Evolutionary conservation across 805 yeast genomes (phyloP), one percentile per base, ranked within the genome.

Genomic region (Diddensiella transvaalensis): DNA sequence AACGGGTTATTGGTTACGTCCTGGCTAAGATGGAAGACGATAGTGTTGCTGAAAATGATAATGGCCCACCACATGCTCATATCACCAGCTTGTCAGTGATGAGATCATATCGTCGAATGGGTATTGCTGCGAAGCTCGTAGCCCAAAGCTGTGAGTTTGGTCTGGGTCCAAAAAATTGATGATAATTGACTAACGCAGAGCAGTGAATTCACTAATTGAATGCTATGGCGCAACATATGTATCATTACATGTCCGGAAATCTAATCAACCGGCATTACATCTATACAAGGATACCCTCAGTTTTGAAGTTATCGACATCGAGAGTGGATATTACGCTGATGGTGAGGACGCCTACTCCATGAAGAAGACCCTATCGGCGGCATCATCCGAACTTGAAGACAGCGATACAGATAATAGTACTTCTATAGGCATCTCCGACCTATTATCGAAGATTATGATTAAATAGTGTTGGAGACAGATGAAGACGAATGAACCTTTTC

Each of bases 301-400:
- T 52, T 93, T 93, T 64, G 90, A 85, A 64, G 93, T 87, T 38
- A 73, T 85, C 49, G 79, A 83, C 37, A 81, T 93, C 50, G 96
- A 89, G 60, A 83, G 79, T 55, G 77, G 85, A n/a, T 93, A 93
- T 66, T 93, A 93, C 61, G 96, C 90, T 46, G 97, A 93, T 67
- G 96, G 95, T 26, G 99, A 93, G 68, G 97, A 93, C 68, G 99
- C 99, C 13, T 91, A 90, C 66, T 85, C 93, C 36, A 93, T 93
- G 99, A 82, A 80, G 62, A 86, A 86, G 63, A 74, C 72, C 1
- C 72, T 88, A n/a, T n/a, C n/a, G n/a, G n/a, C n/a, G n/a, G n/a
- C n/a, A n/a, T n/a, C n/a, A n/a, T n/a, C n/a, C n/a, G n/a, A n/a
- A n/a, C n/a, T n/a, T n/a, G n/a, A n/a, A n/a, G n/a, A n/a, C n/a